phyloP scores from a whole-genome alignment of 148 eudicot genomes.

The Rhododendron mucronatum region DNA sequence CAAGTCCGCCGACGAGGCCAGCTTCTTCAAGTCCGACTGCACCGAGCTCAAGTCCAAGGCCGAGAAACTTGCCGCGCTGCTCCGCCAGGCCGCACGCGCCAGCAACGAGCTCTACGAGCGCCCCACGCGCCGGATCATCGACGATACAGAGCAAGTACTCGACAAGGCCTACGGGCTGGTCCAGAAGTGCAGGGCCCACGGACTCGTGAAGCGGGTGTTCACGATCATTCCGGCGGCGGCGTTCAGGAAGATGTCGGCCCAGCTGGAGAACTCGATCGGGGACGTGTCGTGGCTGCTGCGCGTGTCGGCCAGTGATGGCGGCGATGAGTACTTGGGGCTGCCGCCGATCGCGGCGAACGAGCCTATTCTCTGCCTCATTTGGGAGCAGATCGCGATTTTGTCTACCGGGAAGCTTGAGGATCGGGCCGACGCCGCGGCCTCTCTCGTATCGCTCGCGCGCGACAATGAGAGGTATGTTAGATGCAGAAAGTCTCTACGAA shows the following conservation, averaged over 20 bases:
- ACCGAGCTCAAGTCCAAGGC: conserved; percentile 67
- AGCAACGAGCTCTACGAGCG: conserved; percentile 84
- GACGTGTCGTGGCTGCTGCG: conserved; percentile 86
- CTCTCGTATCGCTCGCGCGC: conserved; percentile 68
- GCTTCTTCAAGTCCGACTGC: conserved; percentile 71
- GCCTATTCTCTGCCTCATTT: conserved; percentile 76
- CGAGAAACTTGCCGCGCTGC: conserved; percentile 70
- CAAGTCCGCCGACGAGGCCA: conserved; percentile 71
- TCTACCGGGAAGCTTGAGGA: conserved; percentile 60
- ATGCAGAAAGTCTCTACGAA: too few relatives aligned
- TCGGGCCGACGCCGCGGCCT: conserved; percentile 72
- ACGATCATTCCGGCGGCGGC: conserved; percentile 80
- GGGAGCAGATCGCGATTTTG: conserved; percentile 87
- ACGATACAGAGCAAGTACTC: conserved; percentile 72
- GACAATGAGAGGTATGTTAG: conserved; percentile 47
- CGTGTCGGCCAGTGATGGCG: conserved; percentile 60
- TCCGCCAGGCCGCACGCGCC: conserved; percentile 86
- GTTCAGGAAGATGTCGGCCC: conserved; percentile 55
- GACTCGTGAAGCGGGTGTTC: conserved; percentile 72
- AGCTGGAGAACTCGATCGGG: conserved; percentile 72
- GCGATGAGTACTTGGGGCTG: conserved; percentile 54
- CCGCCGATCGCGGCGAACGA: conserved; percentile 97
- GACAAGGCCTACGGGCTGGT: conserved; percentile 56
- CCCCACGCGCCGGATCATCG: conserved; percentile 80
- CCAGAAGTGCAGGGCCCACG: conserved; percentile 68